Evolutionary conservation across 164 flowering plant species (phyloP).

Genomic region (Vitis cinerea): DNA sequence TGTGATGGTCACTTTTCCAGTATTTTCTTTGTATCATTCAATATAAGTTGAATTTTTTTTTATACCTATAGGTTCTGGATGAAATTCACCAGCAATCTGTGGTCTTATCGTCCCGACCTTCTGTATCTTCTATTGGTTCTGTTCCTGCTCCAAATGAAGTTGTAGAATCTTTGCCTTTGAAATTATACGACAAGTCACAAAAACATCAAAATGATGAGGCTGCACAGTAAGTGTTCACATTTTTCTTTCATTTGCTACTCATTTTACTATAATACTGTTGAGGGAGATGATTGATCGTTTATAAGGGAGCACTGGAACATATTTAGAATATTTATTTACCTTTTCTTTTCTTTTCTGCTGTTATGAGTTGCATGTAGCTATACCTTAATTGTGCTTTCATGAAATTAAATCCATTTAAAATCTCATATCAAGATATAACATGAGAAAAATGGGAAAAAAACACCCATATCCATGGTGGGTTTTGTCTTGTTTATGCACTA

Average conservation of each 20-base stretch:
- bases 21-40: background rate
- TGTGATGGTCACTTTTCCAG: background rate
- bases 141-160: slow-evolving; percentile 91
- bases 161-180: slow-evolving; percentile 82
- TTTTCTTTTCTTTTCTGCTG: background rate
- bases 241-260: background rate
- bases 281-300: background rate
- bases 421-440: too few species aligned
- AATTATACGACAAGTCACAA: slow-evolving; percentile 47
- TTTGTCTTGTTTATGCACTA: too few species aligned
- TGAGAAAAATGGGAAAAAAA: too few species aligned
- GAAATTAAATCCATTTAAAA: too few species aligned
- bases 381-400: too few species aligned
- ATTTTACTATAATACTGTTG: background rate
- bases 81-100: slow-evolving; percentile 99
- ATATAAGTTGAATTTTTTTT: slow-evolving; percentile 21
- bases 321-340: background rate
- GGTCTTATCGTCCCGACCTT: slow-evolving; percentile 77
- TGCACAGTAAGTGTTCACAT: slow-evolving; percentile 70
- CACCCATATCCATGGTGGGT: too few species aligned
- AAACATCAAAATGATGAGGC: slow-evolving; percentile 63
- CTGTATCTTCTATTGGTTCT: slow-evolving; percentile 86
- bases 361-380: too few species aligned
- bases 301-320: too few species aligned
- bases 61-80: slow-evolving; percentile 82